phyloP scores from a whole-genome alignment of 345 rosid species.

The Ailanthus altissimus region DNA sequence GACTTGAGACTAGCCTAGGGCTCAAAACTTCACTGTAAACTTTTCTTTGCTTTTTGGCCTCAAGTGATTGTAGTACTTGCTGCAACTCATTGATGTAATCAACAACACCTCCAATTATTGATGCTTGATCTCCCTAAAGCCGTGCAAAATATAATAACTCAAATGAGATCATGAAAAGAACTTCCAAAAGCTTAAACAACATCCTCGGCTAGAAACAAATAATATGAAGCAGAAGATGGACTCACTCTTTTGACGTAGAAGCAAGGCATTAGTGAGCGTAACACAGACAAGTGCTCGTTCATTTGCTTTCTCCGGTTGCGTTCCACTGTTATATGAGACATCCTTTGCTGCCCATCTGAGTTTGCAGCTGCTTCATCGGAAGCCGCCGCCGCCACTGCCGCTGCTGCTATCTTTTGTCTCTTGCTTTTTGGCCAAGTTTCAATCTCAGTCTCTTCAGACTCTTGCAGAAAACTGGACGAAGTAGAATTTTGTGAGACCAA shows the following conservation, averaged over 20 bases:
- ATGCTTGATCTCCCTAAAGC: slow-evolving; percentile 94
- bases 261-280: slow-evolving; percentile 94
- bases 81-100: slow-evolving; percentile 94
- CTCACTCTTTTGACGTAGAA: slow-evolving; percentile 97
- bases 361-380: slow-evolving; percentile 36
- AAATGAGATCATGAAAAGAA: background rate
- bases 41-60: slow-evolving; percentile 93
- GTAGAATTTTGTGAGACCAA: slow-evolving; percentile 40
- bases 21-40: slow-evolving; percentile 82
- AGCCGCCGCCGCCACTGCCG: background rate
- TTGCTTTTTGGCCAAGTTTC: slow-evolving; percentile 46
- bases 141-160: background rate
- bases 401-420: slow-evolving; percentile 35
- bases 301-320: slow-evolving; percentile 98
- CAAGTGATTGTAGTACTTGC: slow-evolving; percentile 83
- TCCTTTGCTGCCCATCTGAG: slow-evolving; percentile 62
- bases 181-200: too few species aligned
- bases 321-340: slow-evolving; percentile 92
- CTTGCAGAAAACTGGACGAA: slow-evolving; percentile 31
- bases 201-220: background rate
- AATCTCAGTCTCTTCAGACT: slow-evolving; percentile 47
- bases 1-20: slow-evolving; percentile 66
- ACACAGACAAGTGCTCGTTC: slow-evolving; percentile 83
- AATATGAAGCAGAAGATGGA: background rate
- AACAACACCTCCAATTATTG: slow-evolving; percentile 95